Evolutionary conservation across 805 yeast species (phyloP).

Genomic region (Yamadazyma philogaea): DNA sequence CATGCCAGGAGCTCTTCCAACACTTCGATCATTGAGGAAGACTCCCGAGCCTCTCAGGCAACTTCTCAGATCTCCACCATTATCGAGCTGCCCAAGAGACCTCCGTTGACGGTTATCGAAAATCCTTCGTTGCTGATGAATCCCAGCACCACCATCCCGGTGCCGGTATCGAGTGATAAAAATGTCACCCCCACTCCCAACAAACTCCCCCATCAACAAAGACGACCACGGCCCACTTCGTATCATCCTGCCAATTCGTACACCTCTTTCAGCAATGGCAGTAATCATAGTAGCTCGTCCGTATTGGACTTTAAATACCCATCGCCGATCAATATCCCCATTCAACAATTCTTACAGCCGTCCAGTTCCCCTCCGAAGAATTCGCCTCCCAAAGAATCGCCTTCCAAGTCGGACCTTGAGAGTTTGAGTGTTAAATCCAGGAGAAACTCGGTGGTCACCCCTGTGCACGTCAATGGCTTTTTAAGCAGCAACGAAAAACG

Average conservation of each 20-base stretch:
- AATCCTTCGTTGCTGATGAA: not conserved
- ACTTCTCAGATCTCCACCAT: slow-evolving; percentile 11
- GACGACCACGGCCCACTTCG: slow-evolving; percentile 80
- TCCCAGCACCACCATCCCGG: slow-evolving; percentile 8
- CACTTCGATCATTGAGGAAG: slow-evolving; percentile 2
- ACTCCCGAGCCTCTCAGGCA: not conserved
- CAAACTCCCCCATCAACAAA: slow-evolving; percentile 43
- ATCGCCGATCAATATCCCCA: slow-evolving; percentile 28
- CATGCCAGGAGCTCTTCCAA: slow-evolving; percentile 37
- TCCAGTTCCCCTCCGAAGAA: slow-evolving; percentile 9
- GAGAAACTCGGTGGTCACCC: slow-evolving; percentile 41
- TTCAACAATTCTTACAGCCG: slow-evolving; percentile 14
- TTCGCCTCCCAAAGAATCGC: slow-evolving; percentile 11
- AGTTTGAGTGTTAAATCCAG: slow-evolving; percentile 20
- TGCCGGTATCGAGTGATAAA: slow-evolving; percentile 5
- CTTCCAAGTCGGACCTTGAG: slow-evolving; percentile 13
- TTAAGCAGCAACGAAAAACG: slow-evolving; percentile 30
- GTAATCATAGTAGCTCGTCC: slow-evolving; percentile 34
- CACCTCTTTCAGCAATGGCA: slow-evolving; percentile 19
- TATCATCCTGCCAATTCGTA: slow-evolving; percentile 63
- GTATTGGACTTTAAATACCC: slow-evolving; percentile 30
- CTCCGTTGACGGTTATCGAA: slow-evolving; percentile 13
- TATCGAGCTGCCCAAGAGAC: slow-evolving; percentile 17
- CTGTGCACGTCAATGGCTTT: slow-evolving; percentile 43
- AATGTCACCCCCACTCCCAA: slow-evolving; percentile 18